A percentile compares a stretch with the other conserved stretches of the same genome.
phyloP scores from a whole-genome alignment of 1,284 basidiomycete species.

The Cutaneotrichosporon daszewskae region DNA sequence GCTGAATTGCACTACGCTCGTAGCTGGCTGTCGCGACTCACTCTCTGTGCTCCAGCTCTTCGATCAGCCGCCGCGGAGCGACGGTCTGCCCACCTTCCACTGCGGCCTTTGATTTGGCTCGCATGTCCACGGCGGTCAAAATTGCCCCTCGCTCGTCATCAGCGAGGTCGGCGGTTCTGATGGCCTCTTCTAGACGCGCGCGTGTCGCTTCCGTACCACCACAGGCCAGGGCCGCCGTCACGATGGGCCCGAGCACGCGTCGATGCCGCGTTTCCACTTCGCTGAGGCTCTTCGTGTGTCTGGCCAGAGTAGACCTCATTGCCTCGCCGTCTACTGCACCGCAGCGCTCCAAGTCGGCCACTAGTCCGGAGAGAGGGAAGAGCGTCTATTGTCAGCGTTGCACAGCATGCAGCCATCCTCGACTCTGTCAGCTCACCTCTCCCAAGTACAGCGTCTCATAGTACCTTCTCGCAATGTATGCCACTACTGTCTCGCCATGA shows the following conservation, averaged over 20 bases:
- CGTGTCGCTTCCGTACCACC: not conserved
- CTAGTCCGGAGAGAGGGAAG: conserved; percentile 25
- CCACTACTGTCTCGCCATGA: conserved; percentile 10
- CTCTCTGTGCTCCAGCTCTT: conserved; percentile 40
- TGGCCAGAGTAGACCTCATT: not conserved
- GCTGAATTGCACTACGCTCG: not conserved
- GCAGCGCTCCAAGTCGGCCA: conserved; percentile 22
- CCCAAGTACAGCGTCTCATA: conserved; percentile 36
- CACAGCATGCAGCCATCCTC: not conserved
- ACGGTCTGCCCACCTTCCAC: conserved; percentile 22
- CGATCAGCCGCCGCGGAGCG: conserved; percentile 19
- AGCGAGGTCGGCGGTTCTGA: not conserved
- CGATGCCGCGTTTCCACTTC: conserved; percentile 30
- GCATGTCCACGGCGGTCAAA: conserved; percentile 19
- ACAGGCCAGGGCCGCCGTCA: conserved; percentile 2
- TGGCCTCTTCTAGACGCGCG: not conserved
- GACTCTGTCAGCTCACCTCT: conserved; percentile 21
- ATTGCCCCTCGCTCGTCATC: conserved; percentile 19
- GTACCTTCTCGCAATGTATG: conserved; percentile 27
- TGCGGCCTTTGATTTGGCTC: conserved; percentile 16
- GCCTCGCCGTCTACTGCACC: not conserved
- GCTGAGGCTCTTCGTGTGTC: not conserved
- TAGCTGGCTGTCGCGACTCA: conserved; percentile 20
- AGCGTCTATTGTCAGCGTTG: conserved; percentile 17
- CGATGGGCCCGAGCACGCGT: conserved; percentile 18